Evolutionary conservation across 2,329 filamentous ascomycete species (phyloP).

Genomic region (Juglanconis sp.): DNA sequence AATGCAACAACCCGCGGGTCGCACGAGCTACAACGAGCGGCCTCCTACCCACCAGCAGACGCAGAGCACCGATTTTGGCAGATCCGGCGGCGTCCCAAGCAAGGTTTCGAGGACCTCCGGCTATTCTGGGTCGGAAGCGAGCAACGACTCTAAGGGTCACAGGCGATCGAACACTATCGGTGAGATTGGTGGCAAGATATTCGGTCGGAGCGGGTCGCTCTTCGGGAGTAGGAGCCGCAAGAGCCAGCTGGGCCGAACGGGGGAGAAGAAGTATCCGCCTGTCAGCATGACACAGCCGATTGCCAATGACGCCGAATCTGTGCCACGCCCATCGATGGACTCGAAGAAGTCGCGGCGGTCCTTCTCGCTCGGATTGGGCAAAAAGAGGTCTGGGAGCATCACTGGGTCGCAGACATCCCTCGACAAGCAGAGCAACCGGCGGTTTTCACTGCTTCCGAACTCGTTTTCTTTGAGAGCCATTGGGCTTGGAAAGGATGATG

Average conservation of each 20-base stretch:
- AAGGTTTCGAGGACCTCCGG: constrained; percentile 59
- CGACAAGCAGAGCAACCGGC: constrained; percentile 53
- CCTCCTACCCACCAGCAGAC: constrained; percentile 41
- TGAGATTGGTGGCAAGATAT: constrained; percentile 77
- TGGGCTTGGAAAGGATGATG: constrained; percentile 54
- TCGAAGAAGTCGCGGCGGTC: constrained; percentile 65
- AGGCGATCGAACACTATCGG: constrained; percentile 73
- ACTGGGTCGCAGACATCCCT: constrained; percentile 52
- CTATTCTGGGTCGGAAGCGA: constrained; percentile 53
- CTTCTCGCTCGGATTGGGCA: constrained; percentile 65
- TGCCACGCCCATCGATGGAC: constrained; percentile 62
- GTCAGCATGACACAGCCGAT: constrained; percentile 82
- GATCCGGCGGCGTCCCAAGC: constrained; percentile 58
- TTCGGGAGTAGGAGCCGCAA: constrained; percentile 64
- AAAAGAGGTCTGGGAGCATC: constrained; percentile 69
- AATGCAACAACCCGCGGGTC: constrained; percentile 73
- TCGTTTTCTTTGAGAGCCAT: constrained; percentile 65
- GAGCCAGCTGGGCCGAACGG: constrained; percentile 40
- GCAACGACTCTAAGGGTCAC: constrained; percentile 52
- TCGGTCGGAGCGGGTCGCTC: constrained; percentile 78
- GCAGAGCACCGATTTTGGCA: constrained; percentile 49
- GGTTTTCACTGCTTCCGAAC: constrained; percentile 68
- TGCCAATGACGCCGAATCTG: constrained; percentile 52
- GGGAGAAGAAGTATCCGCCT: constrained; percentile 78
- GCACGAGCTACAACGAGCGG: constrained; percentile 58